Evolutionary conservation across 768 basidiomycete species (phyloP).

Genomic region (Dentipellis fragilis): DNA sequence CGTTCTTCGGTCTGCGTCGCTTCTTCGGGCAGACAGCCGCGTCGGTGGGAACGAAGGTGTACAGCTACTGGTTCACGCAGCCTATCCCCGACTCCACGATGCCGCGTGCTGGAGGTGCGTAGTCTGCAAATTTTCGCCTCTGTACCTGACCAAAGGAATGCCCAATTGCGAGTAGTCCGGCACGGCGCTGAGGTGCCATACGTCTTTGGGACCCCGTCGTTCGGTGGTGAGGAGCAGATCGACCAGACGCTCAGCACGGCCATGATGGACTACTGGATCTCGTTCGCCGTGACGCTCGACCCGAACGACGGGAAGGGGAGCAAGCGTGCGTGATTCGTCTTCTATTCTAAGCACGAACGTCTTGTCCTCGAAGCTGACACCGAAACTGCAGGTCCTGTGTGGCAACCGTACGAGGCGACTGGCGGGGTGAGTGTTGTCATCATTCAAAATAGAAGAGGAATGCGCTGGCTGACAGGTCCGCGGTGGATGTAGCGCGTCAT

Average conservation of each 20-base stretch:
- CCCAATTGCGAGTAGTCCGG: neutral
- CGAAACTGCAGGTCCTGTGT: too few species aligned
- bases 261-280: slow-evolving; percentile 38
- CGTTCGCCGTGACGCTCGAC: slow-evolving; percentile 32
- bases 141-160: too few species aligned
- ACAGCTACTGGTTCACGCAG: slow-evolving; percentile 34
- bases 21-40: slow-evolving; percentile 30
- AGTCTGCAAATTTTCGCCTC: neutral
- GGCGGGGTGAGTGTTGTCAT: too few species aligned
- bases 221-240: neutral
- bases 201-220: slow-evolving; percentile 5
- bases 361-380: too few species aligned
- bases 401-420: too few species aligned
- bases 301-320: slow-evolving; percentile 33
- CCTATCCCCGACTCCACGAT: slow-evolving; percentile 14
- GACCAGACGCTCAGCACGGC: slow-evolving; percentile 18
- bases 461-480: neutral
- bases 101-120: neutral
- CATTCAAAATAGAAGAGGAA: too few species aligned
- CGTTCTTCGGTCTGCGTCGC: slow-evolving; percentile 30
- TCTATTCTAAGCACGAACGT: neutral
- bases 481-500: neutral
- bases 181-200: slow-evolving; percentile 16
- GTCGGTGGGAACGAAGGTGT: slow-evolving; percentile 27
- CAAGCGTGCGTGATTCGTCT: slow-evolving; percentile 17